Evolutionary conservation across 257 asterid genomes (phyloP).

Genomic region (Penstemon barbatus): DNA sequence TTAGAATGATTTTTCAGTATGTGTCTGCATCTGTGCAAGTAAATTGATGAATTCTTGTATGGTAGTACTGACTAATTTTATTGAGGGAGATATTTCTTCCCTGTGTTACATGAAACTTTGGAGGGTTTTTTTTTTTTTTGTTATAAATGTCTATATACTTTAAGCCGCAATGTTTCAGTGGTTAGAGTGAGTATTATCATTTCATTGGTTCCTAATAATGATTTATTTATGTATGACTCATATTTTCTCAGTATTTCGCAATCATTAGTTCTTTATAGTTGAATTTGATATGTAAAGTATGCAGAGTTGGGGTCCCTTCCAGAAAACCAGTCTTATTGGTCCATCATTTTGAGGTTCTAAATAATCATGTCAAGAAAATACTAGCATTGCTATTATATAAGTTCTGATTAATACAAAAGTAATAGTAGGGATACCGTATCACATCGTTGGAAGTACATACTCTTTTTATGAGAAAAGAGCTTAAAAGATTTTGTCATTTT

Average conservation of each 20-base stretch:
- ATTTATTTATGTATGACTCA: background rate
- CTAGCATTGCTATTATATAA: background rate
- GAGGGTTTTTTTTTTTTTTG: background rate
- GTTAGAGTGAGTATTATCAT: background rate
- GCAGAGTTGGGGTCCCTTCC: conserved; percentile 4
- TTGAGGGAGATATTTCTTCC: background rate
- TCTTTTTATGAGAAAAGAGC: conserved; percentile 5
- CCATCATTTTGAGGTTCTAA: background rate
- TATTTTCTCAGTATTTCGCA: too few species aligned
- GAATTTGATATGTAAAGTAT: background rate
- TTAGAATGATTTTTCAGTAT: conserved; percentile 11
- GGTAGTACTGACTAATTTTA: background rate
- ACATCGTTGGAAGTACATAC: background rate
- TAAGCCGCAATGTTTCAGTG: background rate
- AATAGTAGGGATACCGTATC: background rate
- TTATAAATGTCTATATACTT: background rate
- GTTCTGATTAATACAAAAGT: background rate
- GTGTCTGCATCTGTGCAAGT: background rate
- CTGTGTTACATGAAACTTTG: background rate
- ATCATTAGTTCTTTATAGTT: background rate
- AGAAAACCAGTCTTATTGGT: background rate
- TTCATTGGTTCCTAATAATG: background rate
- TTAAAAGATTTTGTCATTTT: conserved; percentile 7
- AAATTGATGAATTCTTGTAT: background rate
- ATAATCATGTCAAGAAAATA: background rate